Base-by-base conservation (phyloP, 768 basidiomycete genomes). In the Psilocybe tampanensis region DNA sequence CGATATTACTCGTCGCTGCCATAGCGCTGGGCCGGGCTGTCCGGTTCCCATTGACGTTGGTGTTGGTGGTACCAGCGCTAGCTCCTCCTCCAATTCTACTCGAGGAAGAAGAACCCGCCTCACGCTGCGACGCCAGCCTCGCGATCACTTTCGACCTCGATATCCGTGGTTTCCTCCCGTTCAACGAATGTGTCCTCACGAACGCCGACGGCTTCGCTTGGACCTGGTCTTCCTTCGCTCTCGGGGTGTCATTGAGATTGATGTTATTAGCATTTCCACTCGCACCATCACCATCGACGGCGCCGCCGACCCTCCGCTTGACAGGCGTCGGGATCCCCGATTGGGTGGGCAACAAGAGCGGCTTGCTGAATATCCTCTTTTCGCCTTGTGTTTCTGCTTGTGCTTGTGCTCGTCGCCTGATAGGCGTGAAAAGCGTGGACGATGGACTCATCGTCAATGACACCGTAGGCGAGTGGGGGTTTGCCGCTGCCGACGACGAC, bases 121-220 rank as follows among this genome's bases (percentile, higher is more conserved):
- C 83, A 6, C 91, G 84, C 69, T 92, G 88, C 13, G 88, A 88
- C 1, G 86, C 88, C 33, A 92, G 74, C 62, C 80, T 83, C 0
- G 90, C 88, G 44, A 92, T 90, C 39, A 93, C 89, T 59, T 86
- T 88, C 23, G 89, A 90, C 36, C 92, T 83, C 42, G 91, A 93
- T 60, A 93, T 90, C 8, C 90, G 83, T 3, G 91, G 91, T 66
- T 85, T 86, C 55, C 88, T 82, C 8, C 80, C 77, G 23, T 76
- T 69, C 18, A 77, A 51, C 8, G 73, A 71, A 21, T 74, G 70
- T 47, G 70, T 51, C 19, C 49, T 48, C n/a, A 22, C 70, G 41
- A 61, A 66, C 23, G 63, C 55, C 42, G 51, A 26, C 13, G 57
- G 15, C 9, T 29, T 29, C 4, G 29, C 29, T 29, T 29, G 29